These are phyloP conservation scores for Dissophora ornata DNA, from an alignment of 192 early-diverging fungal species.

Conservation along the genomic window DNA sequence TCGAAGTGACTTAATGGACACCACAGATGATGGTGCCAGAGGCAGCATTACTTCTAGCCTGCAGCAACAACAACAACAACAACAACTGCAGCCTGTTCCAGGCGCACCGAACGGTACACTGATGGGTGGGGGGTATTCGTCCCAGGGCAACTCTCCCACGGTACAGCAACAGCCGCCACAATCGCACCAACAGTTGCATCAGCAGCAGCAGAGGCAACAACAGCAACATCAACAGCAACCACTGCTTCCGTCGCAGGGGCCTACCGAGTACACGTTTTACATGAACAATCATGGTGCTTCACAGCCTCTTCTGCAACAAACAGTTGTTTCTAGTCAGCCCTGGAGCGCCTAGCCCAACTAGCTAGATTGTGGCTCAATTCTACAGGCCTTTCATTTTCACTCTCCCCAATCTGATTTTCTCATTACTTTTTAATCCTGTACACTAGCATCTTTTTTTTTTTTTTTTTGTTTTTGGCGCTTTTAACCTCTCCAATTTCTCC, in stretches of 20 bases:
- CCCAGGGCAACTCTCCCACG: background rate
- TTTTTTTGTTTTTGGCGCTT: too few species aligned
- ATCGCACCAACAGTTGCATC: slow-evolving; percentile 6
- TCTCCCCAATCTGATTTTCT: too few species aligned
- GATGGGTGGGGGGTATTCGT: background rate
- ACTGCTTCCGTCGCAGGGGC: slow-evolving; percentile 21
- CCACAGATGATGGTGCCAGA: too few species aligned
- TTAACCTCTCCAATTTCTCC: too few species aligned
- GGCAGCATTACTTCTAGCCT: too few species aligned
- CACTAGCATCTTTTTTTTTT: too few species aligned
- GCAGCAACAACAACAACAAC: background rate
- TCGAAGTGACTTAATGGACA: slow-evolving; percentile 15
- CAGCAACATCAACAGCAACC: slow-evolving; percentile 4
- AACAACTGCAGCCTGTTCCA: background rate
- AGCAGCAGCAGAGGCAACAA: slow-evolving; percentile 6
- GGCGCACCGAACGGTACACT: background rate
- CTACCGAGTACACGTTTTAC: slow-evolving; percentile 22
- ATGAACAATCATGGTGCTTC: too few species aligned
- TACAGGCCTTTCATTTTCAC: too few species aligned
- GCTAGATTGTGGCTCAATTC: too few species aligned
- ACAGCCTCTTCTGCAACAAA: too few species aligned
- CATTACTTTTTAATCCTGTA: slow-evolving; percentile 3
- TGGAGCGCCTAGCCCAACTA: slow-evolving; percentile 1
- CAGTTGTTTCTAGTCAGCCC: background rate
- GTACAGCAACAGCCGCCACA: slow-evolving; percentile 8